Percentiles rank a stretch among this genome's conserved stretches.
phyloP scores from a whole-genome alignment of 257 asterid genomes.

The Capsicum baccatum region DNA sequence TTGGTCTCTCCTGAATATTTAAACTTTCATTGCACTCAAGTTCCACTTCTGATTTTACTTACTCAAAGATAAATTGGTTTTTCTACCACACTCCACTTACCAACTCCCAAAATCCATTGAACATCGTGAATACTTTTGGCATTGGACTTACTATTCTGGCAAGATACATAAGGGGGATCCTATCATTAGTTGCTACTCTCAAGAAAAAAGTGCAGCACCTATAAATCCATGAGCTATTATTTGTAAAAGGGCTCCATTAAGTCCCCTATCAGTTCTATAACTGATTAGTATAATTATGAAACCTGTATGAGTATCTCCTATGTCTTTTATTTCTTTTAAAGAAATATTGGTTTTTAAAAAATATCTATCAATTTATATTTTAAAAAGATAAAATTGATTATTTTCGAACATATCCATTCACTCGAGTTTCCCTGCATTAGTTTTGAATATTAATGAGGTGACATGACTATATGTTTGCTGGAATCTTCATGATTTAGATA shows the following conservation, averaged over 20 bases:
- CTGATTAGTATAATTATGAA: background rate
- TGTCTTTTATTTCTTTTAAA: background rate
- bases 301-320: slow-evolving; percentile 7
- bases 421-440: slow-evolving; percentile 5
- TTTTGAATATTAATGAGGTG: slow-evolving; percentile 20
- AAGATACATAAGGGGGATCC: background rate
- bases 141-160: background rate
- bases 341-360: slow-evolving; percentile 3
- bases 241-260: background rate
- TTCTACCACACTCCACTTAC: slow-evolving; percentile 1
- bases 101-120: background rate
- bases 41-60: background rate
- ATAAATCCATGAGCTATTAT: background rate
- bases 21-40: background rate
- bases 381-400: slow-evolving; percentile 8
- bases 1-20: background rate
- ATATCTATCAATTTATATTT: background rate
- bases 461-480: background rate
- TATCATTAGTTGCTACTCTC: background rate
- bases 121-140: slow-evolving; percentile 14
- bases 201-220: background rate
- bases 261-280: background rate
- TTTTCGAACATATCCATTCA: background rate
- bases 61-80: background rate
- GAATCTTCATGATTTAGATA: slow-evolving; percentile 19